Percentiles rank a stretch among this genome's conserved stretches.
Conservation (phyloP, 345 rosid species). For the Arabis hirsuta region DNA sequence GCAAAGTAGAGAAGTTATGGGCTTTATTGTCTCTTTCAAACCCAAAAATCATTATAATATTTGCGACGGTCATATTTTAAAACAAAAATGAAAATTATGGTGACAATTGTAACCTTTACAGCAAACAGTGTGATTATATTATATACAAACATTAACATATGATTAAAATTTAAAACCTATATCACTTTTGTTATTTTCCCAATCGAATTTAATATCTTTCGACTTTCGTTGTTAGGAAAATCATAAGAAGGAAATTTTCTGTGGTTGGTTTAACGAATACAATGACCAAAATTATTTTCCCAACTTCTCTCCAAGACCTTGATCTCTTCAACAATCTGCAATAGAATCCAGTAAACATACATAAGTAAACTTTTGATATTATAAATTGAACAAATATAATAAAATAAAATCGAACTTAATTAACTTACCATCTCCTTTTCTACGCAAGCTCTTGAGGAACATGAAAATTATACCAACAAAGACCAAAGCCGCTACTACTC, state of each 20-base stretch:
- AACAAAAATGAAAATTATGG: too few relatives aligned
- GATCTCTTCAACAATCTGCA: conserved; percentile 40
- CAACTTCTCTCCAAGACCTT: background rate
- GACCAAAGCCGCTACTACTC: conserved; percentile 63
- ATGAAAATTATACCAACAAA: conserved; percentile 46
- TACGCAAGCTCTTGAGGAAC: conserved; percentile 46
- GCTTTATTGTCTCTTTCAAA: too few relatives aligned
- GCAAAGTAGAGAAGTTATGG: too few relatives aligned
- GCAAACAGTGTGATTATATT: background rate
- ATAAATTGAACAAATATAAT: background rate
- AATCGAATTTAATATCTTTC: background rate
- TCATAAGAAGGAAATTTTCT: background rate
- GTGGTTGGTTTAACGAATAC: conserved; percentile 6
- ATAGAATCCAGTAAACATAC: too few relatives aligned
- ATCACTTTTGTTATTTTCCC: background rate
- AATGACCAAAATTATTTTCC: background rate
- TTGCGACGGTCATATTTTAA: too few relatives aligned
- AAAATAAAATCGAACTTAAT: too few relatives aligned
- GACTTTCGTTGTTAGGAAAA: background rate
- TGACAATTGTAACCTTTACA: background rate
- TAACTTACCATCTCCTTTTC: conserved; percentile 55
- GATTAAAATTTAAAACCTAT: background rate
- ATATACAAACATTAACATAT: background rate
- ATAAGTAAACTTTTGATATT: background rate
- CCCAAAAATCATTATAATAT: too few relatives aligned